Conservation (phyloP, 2,329 filamentous ascomycete genomes). For the Septoria linicola region DNA sequence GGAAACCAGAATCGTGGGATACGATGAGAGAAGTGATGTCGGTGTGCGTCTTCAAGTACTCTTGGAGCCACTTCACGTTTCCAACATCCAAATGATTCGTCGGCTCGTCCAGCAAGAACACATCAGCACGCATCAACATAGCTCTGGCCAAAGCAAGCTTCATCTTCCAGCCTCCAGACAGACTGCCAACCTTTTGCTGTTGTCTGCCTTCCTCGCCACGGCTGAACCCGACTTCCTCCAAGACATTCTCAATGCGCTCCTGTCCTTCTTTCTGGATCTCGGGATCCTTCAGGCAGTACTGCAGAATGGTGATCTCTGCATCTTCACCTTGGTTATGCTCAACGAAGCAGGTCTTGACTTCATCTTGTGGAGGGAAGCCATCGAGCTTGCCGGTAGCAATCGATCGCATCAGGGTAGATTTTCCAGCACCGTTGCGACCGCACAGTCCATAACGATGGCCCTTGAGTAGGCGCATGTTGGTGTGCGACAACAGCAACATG, state of each 20-base stretch:
- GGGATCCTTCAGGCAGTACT: slow-evolving; percentile 88
- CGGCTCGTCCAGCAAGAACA: slow-evolving; percentile 94
- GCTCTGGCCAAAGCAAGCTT: slow-evolving; percentile 93
- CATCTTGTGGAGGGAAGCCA: slow-evolving; percentile 89
- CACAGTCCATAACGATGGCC: slow-evolving; percentile 97
- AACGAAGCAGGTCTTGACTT: slow-evolving; percentile 93
- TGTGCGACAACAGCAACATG: slow-evolving; percentile 94
- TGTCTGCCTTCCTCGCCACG: slow-evolving; percentile 85
- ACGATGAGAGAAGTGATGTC: slow-evolving; percentile 98
- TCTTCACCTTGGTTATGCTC: slow-evolving; percentile 99
- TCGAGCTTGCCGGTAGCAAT: slow-evolving; percentile 95
- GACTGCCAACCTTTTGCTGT: slow-evolving; percentile 82
- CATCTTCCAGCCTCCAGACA: slow-evolving; percentile 99
- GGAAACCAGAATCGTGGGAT: slow-evolving; percentile 95
- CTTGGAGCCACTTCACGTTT: slow-evolving; percentile 93
- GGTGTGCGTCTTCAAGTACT: slow-evolving; percentile 91
- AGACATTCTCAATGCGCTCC: slow-evolving; percentile 78
- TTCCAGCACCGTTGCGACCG: slow-evolving; percentile 94
- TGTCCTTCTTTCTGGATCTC: slow-evolving; percentile 74
- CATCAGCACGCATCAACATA: slow-evolving; percentile 96
- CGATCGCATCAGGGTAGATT: slow-evolving; percentile 98
- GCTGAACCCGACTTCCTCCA: slow-evolving; percentile 92
- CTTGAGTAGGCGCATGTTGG: slow-evolving; percentile 89
- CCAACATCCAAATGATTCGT: slow-evolving; percentile 97
- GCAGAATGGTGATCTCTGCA: slow-evolving; percentile 90